Evolutionary conservation across 2,329 filamentous ascomycete genomes (phyloP).

Genomic region (Talaromyces sp.): DNA sequence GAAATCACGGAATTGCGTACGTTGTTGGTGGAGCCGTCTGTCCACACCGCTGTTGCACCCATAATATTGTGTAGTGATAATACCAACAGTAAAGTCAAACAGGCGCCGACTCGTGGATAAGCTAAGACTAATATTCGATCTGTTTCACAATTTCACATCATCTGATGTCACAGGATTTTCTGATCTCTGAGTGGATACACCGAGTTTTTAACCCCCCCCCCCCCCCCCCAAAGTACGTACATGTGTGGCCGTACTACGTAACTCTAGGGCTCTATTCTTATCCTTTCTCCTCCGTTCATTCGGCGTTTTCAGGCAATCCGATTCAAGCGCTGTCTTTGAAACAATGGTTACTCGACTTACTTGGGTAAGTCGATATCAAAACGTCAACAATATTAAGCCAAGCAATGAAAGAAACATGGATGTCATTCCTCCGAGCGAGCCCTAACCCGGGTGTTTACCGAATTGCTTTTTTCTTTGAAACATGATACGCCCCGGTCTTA

Average conservation of each 20-base stretch:
- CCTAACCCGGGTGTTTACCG: background rate
- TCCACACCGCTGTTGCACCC: constrained; percentile 8
- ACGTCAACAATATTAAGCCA: background rate
- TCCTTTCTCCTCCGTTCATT: background rate
- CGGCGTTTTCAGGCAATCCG: background rate
- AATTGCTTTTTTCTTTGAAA: background rate
- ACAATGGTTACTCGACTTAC: background rate
- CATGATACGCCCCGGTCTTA: background rate
- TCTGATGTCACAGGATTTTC: background rate
- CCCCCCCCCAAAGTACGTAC: background rate
- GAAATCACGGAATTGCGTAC: background rate
- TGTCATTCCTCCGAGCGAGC: background rate
- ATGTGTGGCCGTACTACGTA: background rate
- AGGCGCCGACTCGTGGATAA: background rate
- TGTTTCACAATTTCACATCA: constrained; percentile 2
- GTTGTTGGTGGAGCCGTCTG: background rate
- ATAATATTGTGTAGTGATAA: no score
- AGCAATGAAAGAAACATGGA: background rate
- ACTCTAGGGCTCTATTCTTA: background rate
- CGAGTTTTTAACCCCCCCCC: background rate
- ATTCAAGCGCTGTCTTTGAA: background rate
- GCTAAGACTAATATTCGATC: background rate
- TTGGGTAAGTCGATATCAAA: background rate
- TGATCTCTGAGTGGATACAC: background rate
- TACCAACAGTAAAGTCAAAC: background rate